Conservation (phyloP, 2,329 filamentous ascomycete species). For the Aspergillus clavatus region DNA sequence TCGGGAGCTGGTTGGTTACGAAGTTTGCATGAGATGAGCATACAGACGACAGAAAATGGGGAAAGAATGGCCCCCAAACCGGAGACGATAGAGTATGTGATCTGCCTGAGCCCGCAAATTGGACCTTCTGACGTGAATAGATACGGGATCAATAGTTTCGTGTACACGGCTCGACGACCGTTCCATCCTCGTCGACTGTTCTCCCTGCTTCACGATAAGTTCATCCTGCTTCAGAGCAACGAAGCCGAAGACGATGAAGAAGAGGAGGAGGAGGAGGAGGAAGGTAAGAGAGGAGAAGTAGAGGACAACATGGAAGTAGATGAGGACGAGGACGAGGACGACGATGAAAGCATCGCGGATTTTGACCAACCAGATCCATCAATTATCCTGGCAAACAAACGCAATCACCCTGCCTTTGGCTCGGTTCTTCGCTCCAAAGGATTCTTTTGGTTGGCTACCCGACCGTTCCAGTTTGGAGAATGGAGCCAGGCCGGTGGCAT, state of each 20-base stretch:
- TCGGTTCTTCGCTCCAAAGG: constrained; percentile 42
- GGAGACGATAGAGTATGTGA: constrained; percentile 60
- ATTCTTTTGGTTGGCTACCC: constrained; percentile 43
- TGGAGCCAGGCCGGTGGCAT: constrained; percentile 45
- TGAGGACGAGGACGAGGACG: constrained; percentile 19
- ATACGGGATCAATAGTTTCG: constrained; percentile 66
- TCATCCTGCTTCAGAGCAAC: constrained; percentile 40
- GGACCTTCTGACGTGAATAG: constrained; percentile 19
- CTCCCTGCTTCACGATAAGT: constrained; percentile 42
- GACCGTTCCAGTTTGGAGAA: constrained; percentile 40
- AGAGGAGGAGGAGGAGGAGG: constrained; percentile 22
- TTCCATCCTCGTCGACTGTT: constrained; percentile 41
- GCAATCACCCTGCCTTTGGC: constrained; percentile 32
- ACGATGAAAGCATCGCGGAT: constrained; percentile 22
- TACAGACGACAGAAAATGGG: constrained; percentile 52
- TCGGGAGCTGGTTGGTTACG: constrained; percentile 65
- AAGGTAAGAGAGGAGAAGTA: constrained; percentile 17
- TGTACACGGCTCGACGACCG: constrained; percentile 59
- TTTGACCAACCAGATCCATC: constrained; percentile 32
- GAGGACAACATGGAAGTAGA: constrained; percentile 26
- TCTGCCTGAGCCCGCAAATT: not conserved
- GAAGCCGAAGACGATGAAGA: constrained; percentile 25
- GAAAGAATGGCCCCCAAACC: constrained; percentile 61
- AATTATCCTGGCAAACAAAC: constrained; percentile 37
- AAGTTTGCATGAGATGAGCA: constrained; percentile 63